These are phyloP conservation scores for Mrakiaceae sp. DNA, from an alignment of 1,284 basidiomycete genomes.

Conservation along the genomic window DNA sequence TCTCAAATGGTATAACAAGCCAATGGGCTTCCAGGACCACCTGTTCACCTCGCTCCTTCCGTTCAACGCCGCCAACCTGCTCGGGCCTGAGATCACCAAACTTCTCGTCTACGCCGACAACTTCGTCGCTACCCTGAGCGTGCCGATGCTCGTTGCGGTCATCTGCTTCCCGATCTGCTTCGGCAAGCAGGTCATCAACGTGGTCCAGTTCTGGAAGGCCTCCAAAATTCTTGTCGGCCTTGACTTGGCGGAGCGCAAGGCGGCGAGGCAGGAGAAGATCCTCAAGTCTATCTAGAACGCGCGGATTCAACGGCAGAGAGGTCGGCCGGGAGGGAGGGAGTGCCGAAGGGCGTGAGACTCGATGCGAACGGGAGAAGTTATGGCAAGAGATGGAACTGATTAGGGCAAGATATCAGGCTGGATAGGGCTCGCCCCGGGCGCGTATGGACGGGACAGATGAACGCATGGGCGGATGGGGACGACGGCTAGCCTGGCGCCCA, in stretches of 20 bases:
- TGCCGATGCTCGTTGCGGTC: constrained; percentile 63
- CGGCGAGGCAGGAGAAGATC: constrained; percentile 41
- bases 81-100: constrained; percentile 20
- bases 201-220: constrained; percentile 97
- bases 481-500: too few relatives aligned
- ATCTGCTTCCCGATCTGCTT: constrained; percentile 61
- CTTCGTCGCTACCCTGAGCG: constrained; percentile 46
- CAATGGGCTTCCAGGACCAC: constrained; percentile 39
- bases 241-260: constrained; percentile 69
- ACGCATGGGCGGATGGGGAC: too few relatives aligned
- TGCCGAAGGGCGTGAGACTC: too few relatives aligned
- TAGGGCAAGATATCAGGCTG: too few relatives aligned
- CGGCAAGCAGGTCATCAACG: constrained; percentile 86
- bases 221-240: constrained; percentile 88
- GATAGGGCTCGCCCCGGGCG: too few relatives aligned
- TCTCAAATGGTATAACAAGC: constrained; percentile 68
- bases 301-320: too few relatives aligned
- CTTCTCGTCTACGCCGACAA: constrained; percentile 23
- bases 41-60: constrained; percentile 17
- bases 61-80: constrained; percentile 7
- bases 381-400: too few relatives aligned
- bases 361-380: too few relatives aligned
- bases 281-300: too few relatives aligned
- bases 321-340: too few relatives aligned
- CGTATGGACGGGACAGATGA: too few relatives aligned